Conservation (phyloP, 2,329 filamentous ascomycete species). For the Arthrinium phaeospermum region DNA sequence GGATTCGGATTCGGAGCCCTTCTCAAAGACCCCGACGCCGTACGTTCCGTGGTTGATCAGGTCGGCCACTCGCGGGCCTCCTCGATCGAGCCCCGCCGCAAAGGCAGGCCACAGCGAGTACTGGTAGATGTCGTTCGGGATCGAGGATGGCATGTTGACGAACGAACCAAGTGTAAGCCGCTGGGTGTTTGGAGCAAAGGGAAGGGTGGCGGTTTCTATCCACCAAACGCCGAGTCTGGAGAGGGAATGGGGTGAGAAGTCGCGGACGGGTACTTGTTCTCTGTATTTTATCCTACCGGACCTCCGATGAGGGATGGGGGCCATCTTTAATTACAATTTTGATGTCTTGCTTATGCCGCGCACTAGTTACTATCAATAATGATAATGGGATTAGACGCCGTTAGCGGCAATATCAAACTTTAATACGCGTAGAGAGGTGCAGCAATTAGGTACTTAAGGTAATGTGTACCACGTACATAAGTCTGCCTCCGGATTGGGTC, state of each 20-base stretch:
- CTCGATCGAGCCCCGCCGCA: background rate
- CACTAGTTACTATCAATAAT: background rate
- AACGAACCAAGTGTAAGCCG: background rate
- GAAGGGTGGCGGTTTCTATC: background rate
- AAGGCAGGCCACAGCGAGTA: conserved; percentile 7
- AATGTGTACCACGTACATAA: too few species aligned
- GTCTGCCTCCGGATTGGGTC: too few species aligned
- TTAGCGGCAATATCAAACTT: background rate
- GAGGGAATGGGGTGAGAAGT: background rate
- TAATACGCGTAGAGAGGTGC: too few species aligned
- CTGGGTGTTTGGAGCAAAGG: background rate
- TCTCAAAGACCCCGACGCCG: conserved; percentile 6
- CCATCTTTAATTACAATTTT: background rate
- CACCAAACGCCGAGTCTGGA: background rate
- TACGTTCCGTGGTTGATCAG: conserved; percentile 3
- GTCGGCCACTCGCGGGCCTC: conserved; percentile 1
- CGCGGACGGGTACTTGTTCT: background rate
- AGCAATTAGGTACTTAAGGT: too few species aligned
- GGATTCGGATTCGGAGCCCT: background rate
- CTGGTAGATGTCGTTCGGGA: conserved; percentile 13
- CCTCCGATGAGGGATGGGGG: background rate
- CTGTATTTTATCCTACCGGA: background rate
- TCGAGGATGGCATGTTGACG: background rate
- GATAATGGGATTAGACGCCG: background rate
- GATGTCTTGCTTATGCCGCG: background rate